Base-by-base conservation (phyloP, 169 alveolate species). In the Plasmodium reichenowi region DNA sequence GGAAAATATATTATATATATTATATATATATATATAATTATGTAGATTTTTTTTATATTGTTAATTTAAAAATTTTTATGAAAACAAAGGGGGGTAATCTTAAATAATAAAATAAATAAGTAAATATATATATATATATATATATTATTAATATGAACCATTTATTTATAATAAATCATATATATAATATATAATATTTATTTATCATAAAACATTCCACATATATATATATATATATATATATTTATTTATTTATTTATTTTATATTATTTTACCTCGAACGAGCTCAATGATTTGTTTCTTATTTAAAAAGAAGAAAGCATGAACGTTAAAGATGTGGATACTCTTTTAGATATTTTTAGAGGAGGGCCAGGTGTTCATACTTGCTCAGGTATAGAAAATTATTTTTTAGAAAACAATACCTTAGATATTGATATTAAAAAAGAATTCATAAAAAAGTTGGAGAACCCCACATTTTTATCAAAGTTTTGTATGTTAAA, bases 341-440 rank as follows among this genome's bases (percentile, higher is more conserved):
- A 60, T 60, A 20, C 24, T 1, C 52, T 76, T 68, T 68, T 76
- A 13, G 59, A 76, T 6, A 47, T 76, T 13, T 76, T 76, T 26
- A 64, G 89, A 20, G 89, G 89, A 5, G 89, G 89, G 2, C 89
- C 89, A 2, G 89, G 89, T 12, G 66, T 20, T 54, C 89, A 76
- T 58, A 26, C 52, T 20, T 64, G 67, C 7, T 76, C 89, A 15
- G 72, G 76, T 13, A 63, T 29, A 29, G 74, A 64, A 15, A 76
- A 76, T 76, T 26, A 50, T 22, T 64, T 64, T 56, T 58, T 76
- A 76, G 89, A 76, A 76, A 64, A 20, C 5, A 63, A 64, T 22
- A 76, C 78, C 0, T 68, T 76, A n/a, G 78, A 76, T 45, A 1
- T 17, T 48, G 71, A 76, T 43, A 76, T 76, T 38, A 63, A 52